Base-by-base conservation (phyloP, 2,329 filamentous ascomycete genomes). In the Hirsutella rhossiliensis region DNA sequence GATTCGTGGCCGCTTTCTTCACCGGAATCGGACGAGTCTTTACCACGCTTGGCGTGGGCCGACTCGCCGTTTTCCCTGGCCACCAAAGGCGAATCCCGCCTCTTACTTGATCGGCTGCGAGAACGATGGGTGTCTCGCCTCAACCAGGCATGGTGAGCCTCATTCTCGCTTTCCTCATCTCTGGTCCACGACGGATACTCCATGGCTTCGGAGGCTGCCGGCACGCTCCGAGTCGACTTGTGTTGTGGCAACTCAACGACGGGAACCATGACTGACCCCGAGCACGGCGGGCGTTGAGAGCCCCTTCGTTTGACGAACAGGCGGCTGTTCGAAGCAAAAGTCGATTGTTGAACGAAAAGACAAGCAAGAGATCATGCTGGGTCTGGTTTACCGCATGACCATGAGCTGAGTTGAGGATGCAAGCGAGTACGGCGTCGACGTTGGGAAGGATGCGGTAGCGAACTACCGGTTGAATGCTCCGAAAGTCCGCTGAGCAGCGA, bases 101-200 rank as follows among this genome's bases (percentile, higher is more conserved):
- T 18, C n/a, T 15, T 17, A 11, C 18, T 38, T 6, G 19, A 4
- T 13, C 12, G 17, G 37, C 11, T 18, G 3, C 34, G 34, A 17
- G 13, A 11, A n/a, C 15, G n/a, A 6, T 17, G n/a, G 15, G 34
- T n/a, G 7, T 6, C 39, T 13, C 38, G 41, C 28, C 32, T 45
- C 42, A 17, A 6, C 17, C 19, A 23, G 7, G 29, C 30, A 3
- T 41, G 11, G 8, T 23, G 41, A 23, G 15, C 38, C 9, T 44
- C 41, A 9, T 36, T 29, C 19, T 51, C 47, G 42, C 39, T 46
- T 4, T 51, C 53, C 36, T 60, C 57, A n/a, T 46, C 56, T 19
- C 48, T 48, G 13, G 57, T 60, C 57, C 57, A 60, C 8, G 48
- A 44, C 2, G 54, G 54, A 8, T 55, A 42, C 31, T 42, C 41